Evolutionary conservation across 169 alveolate genomes (phyloP).

Genomic region (Cryptosporidium viatorum): DNA sequence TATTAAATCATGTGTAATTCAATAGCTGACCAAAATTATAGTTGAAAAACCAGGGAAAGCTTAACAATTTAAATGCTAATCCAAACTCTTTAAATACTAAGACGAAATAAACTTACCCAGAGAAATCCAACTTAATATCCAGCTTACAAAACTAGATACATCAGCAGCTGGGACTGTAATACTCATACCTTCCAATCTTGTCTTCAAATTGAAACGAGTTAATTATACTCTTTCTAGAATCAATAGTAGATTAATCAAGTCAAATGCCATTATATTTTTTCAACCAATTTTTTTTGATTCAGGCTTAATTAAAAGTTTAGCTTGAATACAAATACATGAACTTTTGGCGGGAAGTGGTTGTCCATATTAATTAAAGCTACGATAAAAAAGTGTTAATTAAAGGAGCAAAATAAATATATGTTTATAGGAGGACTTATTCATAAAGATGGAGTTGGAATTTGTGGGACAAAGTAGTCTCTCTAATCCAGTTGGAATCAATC

Average conservation of each 20-base stretch:
- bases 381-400: not conserved
- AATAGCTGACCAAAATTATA: too few relatives aligned
- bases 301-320: not conserved
- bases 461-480: slow-evolving; percentile 31
- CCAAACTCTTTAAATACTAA: not conserved
- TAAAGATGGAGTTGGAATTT: slow-evolving; percentile 68
- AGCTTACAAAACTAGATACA: slow-evolving; percentile 63
- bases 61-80: not conserved
- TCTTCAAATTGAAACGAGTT: not conserved
- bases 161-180: slow-evolving; percentile 56
- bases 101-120: slow-evolving; percentile 25
- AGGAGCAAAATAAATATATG: not conserved
- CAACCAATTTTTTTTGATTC: not conserved
- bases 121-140: slow-evolving; percentile 73
- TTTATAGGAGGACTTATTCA: not conserved
- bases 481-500: not conserved
- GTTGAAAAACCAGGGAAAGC: not conserved
- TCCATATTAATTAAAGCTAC: not conserved
- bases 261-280: not conserved
- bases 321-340: not conserved
- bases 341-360: not conserved
- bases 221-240: not conserved
- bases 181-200: slow-evolving; percentile 5
- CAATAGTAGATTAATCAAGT: not conserved
- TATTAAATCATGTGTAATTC: too few relatives aligned